Percentiles rank a stretch among this genome's conserved stretches.
phyloP scores from a whole-genome alignment of 768 basidiomycete species.

The Infundibulicybe gibba region DNA sequence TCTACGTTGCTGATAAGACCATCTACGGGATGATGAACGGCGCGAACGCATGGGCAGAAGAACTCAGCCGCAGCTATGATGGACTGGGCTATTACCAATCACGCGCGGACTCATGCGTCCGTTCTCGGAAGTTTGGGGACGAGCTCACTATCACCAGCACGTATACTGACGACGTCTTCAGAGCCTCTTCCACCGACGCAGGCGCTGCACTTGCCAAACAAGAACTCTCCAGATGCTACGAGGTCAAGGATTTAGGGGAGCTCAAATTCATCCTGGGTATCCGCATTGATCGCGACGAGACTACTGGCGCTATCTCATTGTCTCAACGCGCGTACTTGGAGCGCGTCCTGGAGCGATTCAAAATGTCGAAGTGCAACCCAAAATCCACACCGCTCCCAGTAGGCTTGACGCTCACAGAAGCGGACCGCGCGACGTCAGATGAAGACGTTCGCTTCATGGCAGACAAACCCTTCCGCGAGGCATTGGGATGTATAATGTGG shows the following conservation, averaged over 20 bases:
- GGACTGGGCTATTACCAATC: slow-evolving; percentile 11
- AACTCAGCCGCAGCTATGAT: slow-evolving; percentile 2
- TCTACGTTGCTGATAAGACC: slow-evolving; percentile 18
- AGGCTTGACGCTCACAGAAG: not conserved
- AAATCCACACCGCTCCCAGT: not conserved
- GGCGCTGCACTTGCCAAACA: not conserved
- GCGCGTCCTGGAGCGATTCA: not conserved
- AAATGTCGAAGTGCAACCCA: not conserved
- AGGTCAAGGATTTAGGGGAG: not conserved
- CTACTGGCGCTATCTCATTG: not conserved
- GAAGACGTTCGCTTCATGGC: not conserved
- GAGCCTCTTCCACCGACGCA: not conserved
- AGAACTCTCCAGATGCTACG: slow-evolving; percentile 1
- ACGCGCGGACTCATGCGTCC: slow-evolving; percentile 14
- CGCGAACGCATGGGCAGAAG: slow-evolving; percentile 14
- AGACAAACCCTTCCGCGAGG: slow-evolving; percentile 6
- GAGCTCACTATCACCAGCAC: slow-evolving; percentile 12
- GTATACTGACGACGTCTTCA: not conserved
- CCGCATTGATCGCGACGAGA: not conserved
- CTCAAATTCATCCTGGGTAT: slow-evolving; percentile 1
- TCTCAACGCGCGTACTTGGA: slow-evolving; percentile 2
- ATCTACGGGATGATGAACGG: slow-evolving; percentile 19
- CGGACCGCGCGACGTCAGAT: not conserved
- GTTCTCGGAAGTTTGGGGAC: not conserved
- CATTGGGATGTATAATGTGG: slow-evolving; percentile 23